A percentile compares a stretch with the other conserved stretches of the same genome.
Conservation (phyloP, 2,329 filamentous ascomycete species). For the Botrytis porri region DNA sequence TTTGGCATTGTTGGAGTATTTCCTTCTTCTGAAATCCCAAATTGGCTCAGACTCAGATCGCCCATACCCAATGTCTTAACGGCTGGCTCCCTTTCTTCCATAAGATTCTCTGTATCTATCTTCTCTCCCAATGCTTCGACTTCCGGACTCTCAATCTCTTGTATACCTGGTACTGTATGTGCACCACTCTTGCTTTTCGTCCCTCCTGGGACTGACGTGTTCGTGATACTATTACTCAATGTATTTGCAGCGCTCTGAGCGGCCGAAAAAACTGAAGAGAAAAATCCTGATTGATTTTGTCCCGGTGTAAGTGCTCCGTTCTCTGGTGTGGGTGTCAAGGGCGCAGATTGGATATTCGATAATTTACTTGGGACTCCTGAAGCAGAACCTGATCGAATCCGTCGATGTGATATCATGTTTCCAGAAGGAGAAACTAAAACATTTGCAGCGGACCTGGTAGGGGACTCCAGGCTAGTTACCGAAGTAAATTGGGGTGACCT, state of each 20-base stretch:
- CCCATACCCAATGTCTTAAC: conserved; percentile 87
- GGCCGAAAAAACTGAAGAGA: conserved; percentile 87
- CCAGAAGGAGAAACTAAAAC: conserved; percentile 61
- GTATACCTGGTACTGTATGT: conserved; percentile 31
- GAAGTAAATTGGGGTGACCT: conserved; percentile 33
- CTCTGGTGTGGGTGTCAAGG: conserved; percentile 75
- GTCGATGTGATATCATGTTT: conserved; percentile 72
- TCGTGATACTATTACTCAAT: conserved; percentile 71
- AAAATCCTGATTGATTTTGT: conserved; percentile 65
- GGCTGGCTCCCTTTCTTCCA: conserved; percentile 65
- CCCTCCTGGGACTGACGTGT: conserved; percentile 54
- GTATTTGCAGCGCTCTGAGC: conserved; percentile 87
- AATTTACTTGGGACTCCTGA: conserved; percentile 71
- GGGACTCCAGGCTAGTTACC: conserved; percentile 29
- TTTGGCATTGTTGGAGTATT: conserved; percentile 56
- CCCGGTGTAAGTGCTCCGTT: conserved; percentile 50
- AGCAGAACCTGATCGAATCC: conserved; percentile 55
- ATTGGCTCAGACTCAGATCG: conserved; percentile 82
- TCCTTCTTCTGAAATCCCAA: conserved; percentile 70
- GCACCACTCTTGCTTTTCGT: conserved; percentile 44
- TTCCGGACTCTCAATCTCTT: conserved; percentile 35
- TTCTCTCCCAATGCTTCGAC: conserved; percentile 38
- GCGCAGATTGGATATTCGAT: conserved; percentile 68
- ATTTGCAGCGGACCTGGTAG: conserved; percentile 40
- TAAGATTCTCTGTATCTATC: conserved; percentile 34